phyloP scores from a whole-genome alignment of 208 protist species.

The Trypanosoma melophagium region DNA sequence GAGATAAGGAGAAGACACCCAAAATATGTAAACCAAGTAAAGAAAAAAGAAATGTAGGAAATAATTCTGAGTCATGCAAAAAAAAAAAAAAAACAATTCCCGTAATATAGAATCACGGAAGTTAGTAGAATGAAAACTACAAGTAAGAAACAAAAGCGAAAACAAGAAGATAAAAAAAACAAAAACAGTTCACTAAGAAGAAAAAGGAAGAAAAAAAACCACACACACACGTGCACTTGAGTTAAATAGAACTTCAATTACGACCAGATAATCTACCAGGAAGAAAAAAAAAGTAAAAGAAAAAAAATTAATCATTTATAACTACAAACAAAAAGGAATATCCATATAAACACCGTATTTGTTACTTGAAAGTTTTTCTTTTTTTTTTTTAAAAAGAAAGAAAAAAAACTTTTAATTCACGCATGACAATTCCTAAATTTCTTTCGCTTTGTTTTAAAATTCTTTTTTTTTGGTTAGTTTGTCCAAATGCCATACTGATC shows the following conservation, averaged over 20 bases:
- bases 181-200: too few relatives aligned
- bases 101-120: not conserved
- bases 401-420: too few relatives aligned
- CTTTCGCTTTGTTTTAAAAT: too few relatives aligned
- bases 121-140: not conserved
- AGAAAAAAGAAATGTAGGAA: not conserved
- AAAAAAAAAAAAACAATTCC: not conserved
- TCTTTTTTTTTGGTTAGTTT: not conserved
- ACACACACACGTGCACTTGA: too few relatives aligned
- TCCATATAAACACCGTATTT: slow-evolving; percentile 8
- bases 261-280: too few relatives aligned
- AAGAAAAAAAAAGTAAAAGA: not conserved
- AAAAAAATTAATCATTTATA: not conserved
- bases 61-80: not conserved
- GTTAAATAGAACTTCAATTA: too few relatives aligned
- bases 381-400: too few relatives aligned
- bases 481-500: slow-evolving; percentile 6
- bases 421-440: too few relatives aligned
- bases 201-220: too few relatives aligned
- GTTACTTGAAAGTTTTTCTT: too few relatives aligned
- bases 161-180: not conserved
- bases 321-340: slow-evolving; percentile 1
- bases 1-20: not conserved
- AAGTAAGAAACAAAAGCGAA: not conserved
- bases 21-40: not conserved